phyloP scores from a whole-genome alignment of 345 rosid species.

The Eucalyptus shirleyi region DNA sequence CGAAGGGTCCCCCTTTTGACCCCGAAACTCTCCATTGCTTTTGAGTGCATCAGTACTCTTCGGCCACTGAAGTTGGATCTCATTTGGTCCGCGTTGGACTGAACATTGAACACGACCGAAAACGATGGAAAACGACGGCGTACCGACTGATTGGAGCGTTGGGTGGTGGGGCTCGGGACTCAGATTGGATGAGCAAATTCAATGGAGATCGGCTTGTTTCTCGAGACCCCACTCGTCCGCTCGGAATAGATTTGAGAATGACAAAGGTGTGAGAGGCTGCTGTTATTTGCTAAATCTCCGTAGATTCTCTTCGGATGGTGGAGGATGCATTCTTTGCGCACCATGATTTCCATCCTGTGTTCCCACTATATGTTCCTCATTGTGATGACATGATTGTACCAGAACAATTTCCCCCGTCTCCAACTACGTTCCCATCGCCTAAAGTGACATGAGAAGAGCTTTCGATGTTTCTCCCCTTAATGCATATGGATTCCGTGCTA shows the following conservation, averaged over 20 bases:
- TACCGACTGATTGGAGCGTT: not conserved
- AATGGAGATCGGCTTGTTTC: not conserved
- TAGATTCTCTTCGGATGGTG: constrained; percentile 5
- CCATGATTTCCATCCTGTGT: constrained; percentile 4
- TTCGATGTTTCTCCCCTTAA: not conserved
- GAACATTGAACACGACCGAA: not conserved
- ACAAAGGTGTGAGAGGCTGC: not conserved
- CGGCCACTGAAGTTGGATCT: constrained; percentile 13
- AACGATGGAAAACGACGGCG: constrained; percentile 6
- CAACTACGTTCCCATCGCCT: not conserved
- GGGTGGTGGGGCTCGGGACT: not conserved
- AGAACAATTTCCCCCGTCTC: not conserved
- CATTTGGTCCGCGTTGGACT: not conserved
- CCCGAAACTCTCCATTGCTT: not conserved
- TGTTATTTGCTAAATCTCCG: not conserved
- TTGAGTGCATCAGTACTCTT: not conserved
- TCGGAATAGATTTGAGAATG: not conserved
- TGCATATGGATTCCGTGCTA: not conserved
- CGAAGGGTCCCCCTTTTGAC: not conserved
- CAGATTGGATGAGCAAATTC: not conserved
- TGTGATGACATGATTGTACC: not conserved
- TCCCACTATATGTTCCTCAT: not conserved
- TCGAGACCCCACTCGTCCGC: not conserved
- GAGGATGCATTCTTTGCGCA: constrained; percentile 2
- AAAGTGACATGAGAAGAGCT: not conserved